Evolutionary conservation across 2,329 filamentous ascomycete species (phyloP).

Genomic region (Zopfia rhizophila): DNA sequence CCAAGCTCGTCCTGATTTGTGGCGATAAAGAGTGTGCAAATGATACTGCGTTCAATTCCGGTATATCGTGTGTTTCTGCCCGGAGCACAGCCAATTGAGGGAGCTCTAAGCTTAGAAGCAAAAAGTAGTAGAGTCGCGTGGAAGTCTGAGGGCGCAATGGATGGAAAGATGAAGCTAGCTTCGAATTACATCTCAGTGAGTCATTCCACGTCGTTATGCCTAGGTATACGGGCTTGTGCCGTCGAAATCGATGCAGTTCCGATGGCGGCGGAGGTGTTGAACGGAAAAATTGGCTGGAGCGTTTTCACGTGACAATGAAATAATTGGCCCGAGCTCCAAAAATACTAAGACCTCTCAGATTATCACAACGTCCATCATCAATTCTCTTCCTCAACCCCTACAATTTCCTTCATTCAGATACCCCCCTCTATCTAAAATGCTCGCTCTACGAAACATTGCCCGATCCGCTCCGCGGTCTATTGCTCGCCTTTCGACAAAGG

Average conservation of each 20-base stretch:
- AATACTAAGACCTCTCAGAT: slow-evolving; percentile 25
- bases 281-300: slow-evolving; percentile 17
- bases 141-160: neutral
- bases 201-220: no score
- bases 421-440: slow-evolving; percentile 46
- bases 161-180: neutral
- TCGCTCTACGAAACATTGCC: slow-evolving; percentile 57
- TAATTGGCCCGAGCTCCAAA: slow-evolving; percentile 25
- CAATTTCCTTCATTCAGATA: slow-evolving; percentile 12
- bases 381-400: slow-evolving; percentile 12
- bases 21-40: no score
- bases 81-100: no score
- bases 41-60: no score
- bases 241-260: slow-evolving; percentile 2
- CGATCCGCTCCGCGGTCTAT: slow-evolving; percentile 57
- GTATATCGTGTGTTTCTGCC: no score
- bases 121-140: no score
- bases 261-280: slow-evolving; percentile 23
- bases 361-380: slow-evolving; percentile 10
- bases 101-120: no score
- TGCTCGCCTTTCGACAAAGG: slow-evolving; percentile 53
- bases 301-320: slow-evolving; percentile 1
- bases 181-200: no score
- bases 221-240: no score
- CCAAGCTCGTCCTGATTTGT: no score